Evolutionary conservation across 1,139 yeast genomes (phyloP).

Genomic region (Pichia sp.): DNA sequence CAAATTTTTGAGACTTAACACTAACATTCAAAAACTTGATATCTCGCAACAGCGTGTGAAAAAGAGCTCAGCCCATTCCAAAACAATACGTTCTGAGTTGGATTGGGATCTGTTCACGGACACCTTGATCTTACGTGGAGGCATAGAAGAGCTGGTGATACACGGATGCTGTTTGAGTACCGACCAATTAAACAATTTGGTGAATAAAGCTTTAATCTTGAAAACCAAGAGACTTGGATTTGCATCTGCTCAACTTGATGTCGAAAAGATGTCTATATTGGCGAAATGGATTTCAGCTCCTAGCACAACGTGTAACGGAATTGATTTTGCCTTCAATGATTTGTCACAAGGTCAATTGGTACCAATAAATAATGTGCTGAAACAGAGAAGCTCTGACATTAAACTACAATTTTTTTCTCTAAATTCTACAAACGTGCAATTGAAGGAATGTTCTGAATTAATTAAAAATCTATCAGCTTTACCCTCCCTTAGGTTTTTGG

Average conservation of each 20-base stretch:
- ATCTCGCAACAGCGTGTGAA: conserved; percentile 64
- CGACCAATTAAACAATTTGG: conserved; percentile 45
- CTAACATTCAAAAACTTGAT: conserved; percentile 61
- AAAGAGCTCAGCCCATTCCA: conserved; percentile 37
- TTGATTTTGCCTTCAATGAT: conserved; percentile 82
- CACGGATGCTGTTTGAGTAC: conserved; percentile 71
- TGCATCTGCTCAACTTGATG: conserved; percentile 64
- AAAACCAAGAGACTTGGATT: conserved; percentile 70
- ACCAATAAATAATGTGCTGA: conserved; percentile 41
- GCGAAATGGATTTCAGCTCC: conserved; percentile 59
- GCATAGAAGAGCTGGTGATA: conserved; percentile 76
- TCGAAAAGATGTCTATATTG: conserved; percentile 51
- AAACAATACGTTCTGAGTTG: conserved; percentile 54
- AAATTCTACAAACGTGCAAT: conserved; percentile 58
- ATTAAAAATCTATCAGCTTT: conserved; percentile 49
- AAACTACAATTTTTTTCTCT: conserved; percentile 60
- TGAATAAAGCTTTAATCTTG: conserved; percentile 49
- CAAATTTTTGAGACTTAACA: conserved; percentile 59
- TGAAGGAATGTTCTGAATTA: conserved; percentile 51
- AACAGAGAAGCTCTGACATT: conserved; percentile 33
- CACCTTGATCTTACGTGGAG: conserved; percentile 57
- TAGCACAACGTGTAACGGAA: conserved; percentile 61
- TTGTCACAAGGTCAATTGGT: conserved; percentile 46
- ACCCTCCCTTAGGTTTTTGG: conserved; percentile 64
- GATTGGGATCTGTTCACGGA: conserved; percentile 71